phyloP scores from a whole-genome alignment of 1,284 basidiomycete species.

The Puccinia novopanici region DNA sequence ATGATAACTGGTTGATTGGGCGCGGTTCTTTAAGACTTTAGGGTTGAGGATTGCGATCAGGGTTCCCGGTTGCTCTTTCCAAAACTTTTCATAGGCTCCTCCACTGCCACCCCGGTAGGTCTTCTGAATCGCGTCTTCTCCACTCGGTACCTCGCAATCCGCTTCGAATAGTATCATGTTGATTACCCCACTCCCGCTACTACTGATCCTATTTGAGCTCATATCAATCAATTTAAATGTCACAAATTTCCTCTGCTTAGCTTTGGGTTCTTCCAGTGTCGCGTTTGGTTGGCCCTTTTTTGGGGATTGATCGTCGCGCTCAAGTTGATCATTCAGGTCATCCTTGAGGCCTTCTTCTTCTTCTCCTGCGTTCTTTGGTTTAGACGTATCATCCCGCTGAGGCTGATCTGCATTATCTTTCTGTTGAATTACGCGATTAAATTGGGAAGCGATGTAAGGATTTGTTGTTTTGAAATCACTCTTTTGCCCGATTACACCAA shows the following conservation, averaged over 20 bases:
- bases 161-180: constrained; percentile 84
- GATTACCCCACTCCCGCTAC: constrained; percentile 78
- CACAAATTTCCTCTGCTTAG: constrained; percentile 61
- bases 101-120: constrained; percentile 81
- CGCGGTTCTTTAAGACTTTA: constrained; percentile 73
- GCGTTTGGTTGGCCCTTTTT: constrained; percentile 53
- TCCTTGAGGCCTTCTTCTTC: constrained; percentile 35
- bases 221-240: constrained; percentile 83
- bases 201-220: constrained; percentile 62
- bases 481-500: constrained; percentile 83
- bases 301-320: constrained; percentile 52
- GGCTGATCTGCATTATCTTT: constrained; percentile 8
- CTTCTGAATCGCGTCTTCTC: constrained; percentile 59
- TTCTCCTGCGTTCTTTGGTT: neutral
- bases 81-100: constrained; percentile 85
- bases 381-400: neutral
- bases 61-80: constrained; percentile 80
- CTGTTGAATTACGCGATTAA: neutral
- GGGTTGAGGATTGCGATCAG: constrained; percentile 89
- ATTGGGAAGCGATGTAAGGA: constrained; percentile 48
- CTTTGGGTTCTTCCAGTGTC: constrained; percentile 52
- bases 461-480: constrained; percentile 69
- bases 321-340: constrained; percentile 40
- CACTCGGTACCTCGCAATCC: constrained; percentile 52
- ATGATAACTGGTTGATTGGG: constrained; percentile 67